A percentile compares a stretch with the other conserved stretches of the same genome.
Conservation (phyloP, 495 filamentous ascomycete genomes). For the Neurospora hispaniola region DNA sequence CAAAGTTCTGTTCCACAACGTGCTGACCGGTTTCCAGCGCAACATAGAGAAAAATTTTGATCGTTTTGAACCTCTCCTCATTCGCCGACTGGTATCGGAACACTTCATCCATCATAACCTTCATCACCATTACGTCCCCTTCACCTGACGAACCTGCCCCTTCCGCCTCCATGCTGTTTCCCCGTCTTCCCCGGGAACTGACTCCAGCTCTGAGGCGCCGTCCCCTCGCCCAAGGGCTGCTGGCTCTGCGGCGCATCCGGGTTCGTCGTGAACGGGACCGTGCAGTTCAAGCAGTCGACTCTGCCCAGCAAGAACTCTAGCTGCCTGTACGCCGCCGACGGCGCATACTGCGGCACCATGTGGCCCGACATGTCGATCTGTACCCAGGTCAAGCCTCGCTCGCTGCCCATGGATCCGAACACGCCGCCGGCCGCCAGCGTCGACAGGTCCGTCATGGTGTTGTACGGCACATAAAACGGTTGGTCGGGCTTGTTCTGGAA, state of each 20-base stretch:
- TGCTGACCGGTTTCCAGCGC: not conserved
- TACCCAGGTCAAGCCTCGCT: slow-evolving; percentile 62
- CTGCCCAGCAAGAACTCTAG: slow-evolving; percentile 57
- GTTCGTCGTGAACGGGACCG: slow-evolving; percentile 21
- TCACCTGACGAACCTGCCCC: not conserved
- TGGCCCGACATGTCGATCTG: slow-evolving; percentile 49
- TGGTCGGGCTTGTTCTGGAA: slow-evolving; percentile 49
- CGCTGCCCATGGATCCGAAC: slow-evolving; percentile 50
- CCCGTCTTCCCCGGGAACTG: not conserved
- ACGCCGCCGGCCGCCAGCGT: slow-evolving; percentile 41
- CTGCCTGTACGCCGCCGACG: slow-evolving; percentile 54
- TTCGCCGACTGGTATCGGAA: not conserved
- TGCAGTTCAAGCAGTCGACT: slow-evolving; percentile 32
- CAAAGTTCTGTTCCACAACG: not conserved
- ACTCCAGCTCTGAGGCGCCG: slow-evolving; percentile 22
- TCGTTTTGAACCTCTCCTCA: not conserved
- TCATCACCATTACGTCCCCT: not conserved
- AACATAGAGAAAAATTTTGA: not conserved
- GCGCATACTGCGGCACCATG: slow-evolving; percentile 55
- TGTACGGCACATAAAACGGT: slow-evolving; percentile 57
- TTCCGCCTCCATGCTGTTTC: not conserved
- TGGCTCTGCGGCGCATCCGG: slow-evolving; percentile 9
- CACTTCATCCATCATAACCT: not conserved
- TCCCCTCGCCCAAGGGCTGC: slow-evolving; percentile 17
- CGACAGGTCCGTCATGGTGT: slow-evolving; percentile 27